phyloP scores from a whole-genome alignment of 768 basidiomycete genomes.

The Boletus tylopilopsis region DNA sequence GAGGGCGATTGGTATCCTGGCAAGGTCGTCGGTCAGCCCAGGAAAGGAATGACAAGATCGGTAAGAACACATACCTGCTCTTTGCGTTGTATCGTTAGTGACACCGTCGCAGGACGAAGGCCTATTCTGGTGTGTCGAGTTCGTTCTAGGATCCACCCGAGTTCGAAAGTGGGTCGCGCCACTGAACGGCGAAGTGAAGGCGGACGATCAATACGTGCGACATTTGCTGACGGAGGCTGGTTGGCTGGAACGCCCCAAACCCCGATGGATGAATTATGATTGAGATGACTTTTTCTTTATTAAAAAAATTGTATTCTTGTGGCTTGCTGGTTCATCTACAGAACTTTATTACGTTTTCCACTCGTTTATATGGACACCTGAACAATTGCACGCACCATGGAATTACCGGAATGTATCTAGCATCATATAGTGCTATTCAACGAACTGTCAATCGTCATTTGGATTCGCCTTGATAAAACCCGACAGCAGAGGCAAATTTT shows the following conservation, averaged over 20 bases:
- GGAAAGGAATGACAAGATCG: conserved; percentile 43
- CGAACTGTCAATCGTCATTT: not conserved
- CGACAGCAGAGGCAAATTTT: no score
- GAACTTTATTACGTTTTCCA: not conserved
- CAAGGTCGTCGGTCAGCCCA: conserved; percentile 42
- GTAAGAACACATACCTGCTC: conserved; percentile 30
- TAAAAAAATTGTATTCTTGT: no score
- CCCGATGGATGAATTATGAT: not conserved
- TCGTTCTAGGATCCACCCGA: conserved; percentile 31
- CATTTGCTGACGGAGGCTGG: conserved; percentile 46
- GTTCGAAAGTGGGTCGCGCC: conserved; percentile 62
- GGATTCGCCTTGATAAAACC: not conserved
- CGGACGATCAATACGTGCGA: conserved; percentile 46
- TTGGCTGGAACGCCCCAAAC: conserved; percentile 34
- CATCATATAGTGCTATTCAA: not conserved
- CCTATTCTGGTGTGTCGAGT: conserved; percentile 53
- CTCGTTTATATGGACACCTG: conserved; percentile 1
- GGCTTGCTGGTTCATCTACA: not conserved
- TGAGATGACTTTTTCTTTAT: no score
- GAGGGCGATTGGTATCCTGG: conserved; percentile 52
- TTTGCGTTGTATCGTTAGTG: not conserved
- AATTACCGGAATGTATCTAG: not conserved
- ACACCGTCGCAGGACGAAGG: conserved; percentile 40
- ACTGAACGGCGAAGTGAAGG: conserved; percentile 64
- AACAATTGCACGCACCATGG: conserved; percentile 2